These are phyloP conservation scores for Boletus vinaceobasis DNA, from an alignment of 768 basidiomycete species.

Conservation along the genomic window DNA sequence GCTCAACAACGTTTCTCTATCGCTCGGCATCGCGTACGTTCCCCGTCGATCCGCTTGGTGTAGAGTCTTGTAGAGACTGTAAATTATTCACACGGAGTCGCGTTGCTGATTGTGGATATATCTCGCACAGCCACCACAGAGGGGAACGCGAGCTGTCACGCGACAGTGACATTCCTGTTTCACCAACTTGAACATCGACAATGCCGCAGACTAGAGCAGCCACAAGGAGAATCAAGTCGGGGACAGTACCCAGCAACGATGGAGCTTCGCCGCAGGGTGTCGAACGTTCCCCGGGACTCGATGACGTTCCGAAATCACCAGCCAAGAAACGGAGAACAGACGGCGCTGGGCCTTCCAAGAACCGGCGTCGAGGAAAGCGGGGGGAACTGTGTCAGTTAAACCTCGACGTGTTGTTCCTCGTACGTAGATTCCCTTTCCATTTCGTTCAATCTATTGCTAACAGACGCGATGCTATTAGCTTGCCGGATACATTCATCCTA, in stretches of 20 bases:
- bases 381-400: background rate
- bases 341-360: background rate
- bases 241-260: no score
- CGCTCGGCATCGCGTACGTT: slow-evolving; percentile 39
- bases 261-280: no score
- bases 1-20: slow-evolving; percentile 69
- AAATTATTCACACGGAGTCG: no score
- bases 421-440: background rate
- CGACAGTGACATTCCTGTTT: background rate
- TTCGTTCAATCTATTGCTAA: background rate
- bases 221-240: background rate
- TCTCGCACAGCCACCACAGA: background rate
- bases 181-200: background rate
- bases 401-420: slow-evolving; percentile 7
- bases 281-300: background rate
- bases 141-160: background rate
- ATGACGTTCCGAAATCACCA: background rate
- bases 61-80: background rate
- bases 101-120: background rate
- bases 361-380: background rate
- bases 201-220: background rate
- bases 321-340: background rate
- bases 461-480: slow-evolving; percentile 26
- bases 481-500: slow-evolving; percentile 35
- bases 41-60: background rate